Evolutionary conservation across 768 basidiomycete species (phyloP).

Genomic region (Rubroboletus satanas): DNA sequence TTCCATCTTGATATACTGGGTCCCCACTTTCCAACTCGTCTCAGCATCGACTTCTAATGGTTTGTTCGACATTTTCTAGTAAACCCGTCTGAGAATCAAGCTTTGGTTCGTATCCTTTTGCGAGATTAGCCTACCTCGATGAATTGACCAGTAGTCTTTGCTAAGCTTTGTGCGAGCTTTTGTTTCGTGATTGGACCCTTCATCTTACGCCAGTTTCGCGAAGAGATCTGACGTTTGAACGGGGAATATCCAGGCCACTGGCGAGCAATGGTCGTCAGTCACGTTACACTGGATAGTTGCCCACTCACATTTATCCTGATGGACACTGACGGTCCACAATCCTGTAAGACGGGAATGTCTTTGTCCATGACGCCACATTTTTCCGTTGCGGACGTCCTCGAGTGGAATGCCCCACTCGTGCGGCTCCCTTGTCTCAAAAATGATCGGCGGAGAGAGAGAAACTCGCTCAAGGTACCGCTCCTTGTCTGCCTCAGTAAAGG

Average conservation of each 20-base stretch:
- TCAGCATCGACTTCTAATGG: slow-evolving; percentile 57
- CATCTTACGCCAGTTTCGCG: slow-evolving; percentile 68
- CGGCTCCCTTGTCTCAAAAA: slow-evolving; percentile 53
- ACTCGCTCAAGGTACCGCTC: slow-evolving; percentile 70
- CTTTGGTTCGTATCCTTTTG: not conserved
- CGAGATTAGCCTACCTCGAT: slow-evolving; percentile 44
- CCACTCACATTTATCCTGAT: slow-evolving; percentile 59
- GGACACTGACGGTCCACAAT: slow-evolving; percentile 68
- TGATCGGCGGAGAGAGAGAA: slow-evolving; percentile 54
- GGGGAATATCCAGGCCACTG: slow-evolving; percentile 78
- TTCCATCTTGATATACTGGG: slow-evolving; percentile 51
- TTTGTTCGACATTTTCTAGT: slow-evolving; percentile 47
- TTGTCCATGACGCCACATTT: slow-evolving; percentile 45
- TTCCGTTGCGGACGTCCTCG: slow-evolving; percentile 54
- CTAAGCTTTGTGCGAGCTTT: slow-evolving; percentile 67
- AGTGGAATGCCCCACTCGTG: slow-evolving; percentile 58
- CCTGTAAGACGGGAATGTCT: slow-evolving; percentile 58
- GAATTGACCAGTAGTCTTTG: slow-evolving; percentile 63
- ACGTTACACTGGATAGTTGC: not conserved
- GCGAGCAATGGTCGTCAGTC: not conserved
- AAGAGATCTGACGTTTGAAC: slow-evolving; percentile 71
- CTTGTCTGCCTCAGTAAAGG: slow-evolving; percentile 66
- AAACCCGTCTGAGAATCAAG: not conserved
- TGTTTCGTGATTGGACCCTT: slow-evolving; percentile 68
- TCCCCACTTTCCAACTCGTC: slow-evolving; percentile 53